Evolutionary conservation across 2,329 filamentous ascomycete species (phyloP).

Genomic region (Epichloe typhina): DNA sequence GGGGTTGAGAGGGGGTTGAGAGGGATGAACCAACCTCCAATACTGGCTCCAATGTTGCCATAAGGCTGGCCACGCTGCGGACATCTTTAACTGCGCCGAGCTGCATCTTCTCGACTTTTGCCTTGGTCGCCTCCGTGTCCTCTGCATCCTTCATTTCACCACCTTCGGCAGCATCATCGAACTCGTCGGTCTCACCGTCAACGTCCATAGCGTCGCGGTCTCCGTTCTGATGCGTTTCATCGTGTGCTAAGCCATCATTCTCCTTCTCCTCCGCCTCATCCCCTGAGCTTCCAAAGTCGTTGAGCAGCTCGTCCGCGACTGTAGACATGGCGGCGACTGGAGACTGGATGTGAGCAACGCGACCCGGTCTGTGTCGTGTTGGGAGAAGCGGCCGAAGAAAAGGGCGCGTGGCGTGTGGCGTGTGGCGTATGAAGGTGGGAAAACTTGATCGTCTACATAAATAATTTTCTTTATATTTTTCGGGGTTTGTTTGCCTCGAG

Average conservation of each 20-base stretch:
- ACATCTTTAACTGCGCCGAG: slow-evolving; percentile 63
- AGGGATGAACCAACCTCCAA: slow-evolving; percentile 52
- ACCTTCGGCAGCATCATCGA: slow-evolving; percentile 48
- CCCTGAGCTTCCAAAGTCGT: slow-evolving; percentile 53
- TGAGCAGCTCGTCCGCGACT: slow-evolving; percentile 80
- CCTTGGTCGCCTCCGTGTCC: slow-evolving; percentile 57
- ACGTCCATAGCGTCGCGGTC: slow-evolving; percentile 38
- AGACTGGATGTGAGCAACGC: neutral
- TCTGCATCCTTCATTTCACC: slow-evolving; percentile 36
- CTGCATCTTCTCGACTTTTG: slow-evolving; percentile 73
- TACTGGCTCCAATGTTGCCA: slow-evolving; percentile 69
- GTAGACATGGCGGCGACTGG: slow-evolving; percentile 56
- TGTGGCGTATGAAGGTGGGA: neutral
- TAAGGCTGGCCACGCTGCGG: slow-evolving; percentile 63
- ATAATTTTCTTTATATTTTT: slow-evolving; percentile 6
- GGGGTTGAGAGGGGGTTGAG: slow-evolving; percentile 6
- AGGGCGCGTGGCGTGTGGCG: neutral
- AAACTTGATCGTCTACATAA: slow-evolving; percentile 3
- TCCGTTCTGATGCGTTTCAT: slow-evolving; percentile 25
- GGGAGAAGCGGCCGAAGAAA: neutral
- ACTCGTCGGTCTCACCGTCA: slow-evolving; percentile 34
- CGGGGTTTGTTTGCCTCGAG: neutral
- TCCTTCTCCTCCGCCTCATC: slow-evolving; percentile 58
- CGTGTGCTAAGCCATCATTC: slow-evolving; percentile 33
- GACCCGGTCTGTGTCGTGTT: neutral